Conservation (phyloP, 2,329 filamentous ascomycete species). For the Cladobotryum mycophilum region DNA sequence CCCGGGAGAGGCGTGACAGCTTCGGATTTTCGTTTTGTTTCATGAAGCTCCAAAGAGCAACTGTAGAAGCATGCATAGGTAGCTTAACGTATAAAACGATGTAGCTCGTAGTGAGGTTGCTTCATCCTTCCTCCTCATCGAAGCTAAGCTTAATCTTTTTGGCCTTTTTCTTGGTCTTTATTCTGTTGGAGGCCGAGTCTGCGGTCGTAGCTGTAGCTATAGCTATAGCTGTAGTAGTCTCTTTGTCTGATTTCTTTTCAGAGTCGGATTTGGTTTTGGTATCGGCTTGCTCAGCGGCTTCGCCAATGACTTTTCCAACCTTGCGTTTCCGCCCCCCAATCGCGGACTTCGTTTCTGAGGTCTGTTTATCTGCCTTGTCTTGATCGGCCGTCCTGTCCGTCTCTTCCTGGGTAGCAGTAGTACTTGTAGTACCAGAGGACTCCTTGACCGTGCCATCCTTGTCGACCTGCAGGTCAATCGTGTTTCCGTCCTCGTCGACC, state of each 20-base stretch:
- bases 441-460: constrained; percentile 38
- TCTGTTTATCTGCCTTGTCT: constrained; percentile 10
- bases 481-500: constrained; percentile 65
- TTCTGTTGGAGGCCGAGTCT: constrained; percentile 22
- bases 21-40: no score
- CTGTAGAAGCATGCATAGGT: no score
- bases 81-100: no score
- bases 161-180: constrained; percentile 44
- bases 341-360: constrained; percentile 20
- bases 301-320: constrained; percentile 32
- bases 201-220: no score
- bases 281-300: constrained; percentile 20
- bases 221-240: neutral
- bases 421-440: no score
- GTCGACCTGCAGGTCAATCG: constrained; percentile 44
- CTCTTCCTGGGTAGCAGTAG: constrained; percentile 21
- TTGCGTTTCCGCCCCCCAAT: constrained; percentile 48
- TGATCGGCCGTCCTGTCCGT: constrained; percentile 18
- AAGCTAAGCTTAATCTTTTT: constrained; percentile 66
- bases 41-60: no score
- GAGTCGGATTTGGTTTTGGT: constrained; percentile 11
- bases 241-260: constrained; percentile 9
- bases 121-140: constrained; percentile 49
- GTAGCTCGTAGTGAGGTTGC: neutral
- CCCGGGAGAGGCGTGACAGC: no score